Base-by-base conservation (phyloP, 805 yeast genomes). In the Saccharomycopsis fermentans region DNA sequence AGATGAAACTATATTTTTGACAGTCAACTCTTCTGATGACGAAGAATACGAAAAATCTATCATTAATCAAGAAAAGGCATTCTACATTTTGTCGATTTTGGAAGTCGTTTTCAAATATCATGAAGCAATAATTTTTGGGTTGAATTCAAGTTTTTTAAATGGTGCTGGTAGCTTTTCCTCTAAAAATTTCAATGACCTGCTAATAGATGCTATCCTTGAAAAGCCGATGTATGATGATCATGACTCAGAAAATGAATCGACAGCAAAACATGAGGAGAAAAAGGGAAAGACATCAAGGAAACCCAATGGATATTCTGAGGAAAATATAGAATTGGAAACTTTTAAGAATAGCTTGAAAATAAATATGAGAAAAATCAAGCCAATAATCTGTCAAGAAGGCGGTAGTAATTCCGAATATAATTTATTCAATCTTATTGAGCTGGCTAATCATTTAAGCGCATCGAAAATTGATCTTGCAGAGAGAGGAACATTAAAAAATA, bases 21-120 rank as follows among this genome's bases (percentile, higher is more conserved):
- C 64, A n/a, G 62, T 59, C 2, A 58, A 62, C 35, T 67, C 67
- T 39, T 82, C 83, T 2, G 82, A 84, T 56, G 90, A 91, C 14
- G 86, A 82, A 55, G 97, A 90, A 65, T 94, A 91, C 69, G 83
- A 81, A 12, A 79, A 78, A 4, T 83, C 96, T 0, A 73, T 92
- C 54, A 81, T 81, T 48, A 84, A 80, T 53, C 98, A 92, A 69
- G 95, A 86, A 59, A 76, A 79, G 59, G 85, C 85, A 0, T 81
- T 81, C 47, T 76, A 80, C 0, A 77, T 81, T 58, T 72, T 87
- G 59, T 81, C 80, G 55, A 78, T 80, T 19, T 60, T 87, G 6
- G 81, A 81, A 57, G 70, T 73, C 53, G 66, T 76, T 2, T 63
- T 83, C 35, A 69, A 66, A 32, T 84, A 81, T 63, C 68, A 86